Evolutionary conservation across 495 filamentous ascomycete genomes (phyloP), one percentile per base, ranked within the genome.

Genomic region (Penicillium tannophilum): DNA sequence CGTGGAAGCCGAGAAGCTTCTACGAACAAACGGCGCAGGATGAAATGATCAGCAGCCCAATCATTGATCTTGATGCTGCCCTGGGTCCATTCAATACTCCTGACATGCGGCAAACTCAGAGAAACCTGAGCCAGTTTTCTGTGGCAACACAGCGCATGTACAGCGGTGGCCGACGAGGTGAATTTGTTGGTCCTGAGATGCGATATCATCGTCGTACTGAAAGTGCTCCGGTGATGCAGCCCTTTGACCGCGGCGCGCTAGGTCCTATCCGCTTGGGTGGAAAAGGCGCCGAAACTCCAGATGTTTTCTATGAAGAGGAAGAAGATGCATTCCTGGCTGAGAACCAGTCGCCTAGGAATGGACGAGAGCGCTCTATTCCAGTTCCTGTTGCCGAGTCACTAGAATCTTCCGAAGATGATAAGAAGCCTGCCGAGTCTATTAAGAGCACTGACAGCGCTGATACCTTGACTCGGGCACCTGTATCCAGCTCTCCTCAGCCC

Each of bases 261-360:
- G 84, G 78, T 47, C 88, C 81, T 68, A 86, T 81, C 63, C 87
- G 76, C 10, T 80, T 89, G 52, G 85, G 80, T 33, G 91, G 82
- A 0, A 86, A 85, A 12, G 5, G 86, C 91, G 82, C 53, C 1
- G 88, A 88, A 19, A 79, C 82, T 65, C 79, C 78, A 14, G 94
- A 97, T 72, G 94, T 97, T 6, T 96, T 97, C 60, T 92, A 97
- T 68, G 94, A 97, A 72, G 94, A 98, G 53, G 94, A 97, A 62
- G 92, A 95, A 61, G 90, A 96, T 56, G 85, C 85, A 6, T 81
- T 78, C 52, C 45, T 79, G 50, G 78, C 78, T 30, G 76, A 72
- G 6, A 73, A 69, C 39, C 69, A 75, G 6, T 72, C 69, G n/a
- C 71, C 66, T 24, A 68, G 57, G 42, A 53, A 61, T 14, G 68